A percentile compares a stretch with the other conserved stretches of the same genome.
phyloP scores from a whole-genome alignment of 2,329 filamentous ascomycete species.

The Aureobasidium subglaciale region DNA sequence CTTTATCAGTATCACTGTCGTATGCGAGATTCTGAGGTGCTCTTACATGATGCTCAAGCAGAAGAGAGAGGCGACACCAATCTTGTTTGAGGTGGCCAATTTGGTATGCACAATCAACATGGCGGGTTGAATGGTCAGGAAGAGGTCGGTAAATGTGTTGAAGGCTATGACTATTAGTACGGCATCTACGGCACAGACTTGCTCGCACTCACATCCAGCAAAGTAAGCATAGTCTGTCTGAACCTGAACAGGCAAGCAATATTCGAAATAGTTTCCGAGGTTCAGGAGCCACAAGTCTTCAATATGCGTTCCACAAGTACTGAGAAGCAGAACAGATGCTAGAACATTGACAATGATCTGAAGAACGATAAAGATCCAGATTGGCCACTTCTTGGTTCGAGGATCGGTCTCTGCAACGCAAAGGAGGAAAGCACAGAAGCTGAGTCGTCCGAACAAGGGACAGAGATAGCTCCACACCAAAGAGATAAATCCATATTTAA shows the following conservation, averaged over 20 bases:
- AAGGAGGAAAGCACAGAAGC: slow-evolving; percentile 25
- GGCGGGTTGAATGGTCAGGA: slow-evolving; percentile 25
- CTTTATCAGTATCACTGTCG: not conserved
- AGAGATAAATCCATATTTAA: slow-evolving; percentile 21
- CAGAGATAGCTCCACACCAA: slow-evolving; percentile 22
- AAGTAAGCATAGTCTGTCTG: slow-evolving; percentile 20
- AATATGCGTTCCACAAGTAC: slow-evolving; percentile 24
- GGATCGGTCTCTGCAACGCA: slow-evolving; percentile 24
- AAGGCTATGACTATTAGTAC: slow-evolving; percentile 19
- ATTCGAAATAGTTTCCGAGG: slow-evolving; percentile 7
- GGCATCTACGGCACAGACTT: slow-evolving; percentile 1
- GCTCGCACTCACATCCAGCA: slow-evolving; percentile 16
- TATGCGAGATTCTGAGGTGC: not conserved
- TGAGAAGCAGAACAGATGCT: slow-evolving; percentile 22
- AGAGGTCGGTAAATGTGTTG: slow-evolving; percentile 26
- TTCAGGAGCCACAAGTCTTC: slow-evolving; percentile 18
- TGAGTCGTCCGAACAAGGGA: slow-evolving; percentile 24
- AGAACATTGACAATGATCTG: slow-evolving; percentile 23
- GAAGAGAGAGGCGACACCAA: slow-evolving; percentile 22
- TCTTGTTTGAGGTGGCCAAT: slow-evolving; percentile 22
- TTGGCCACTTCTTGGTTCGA: slow-evolving; percentile 23
- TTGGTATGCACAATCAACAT: slow-evolving; percentile 25
- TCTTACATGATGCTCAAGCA: slow-evolving; percentile 23
- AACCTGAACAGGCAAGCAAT: slow-evolving; percentile 21
- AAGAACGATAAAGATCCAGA: slow-evolving; percentile 22